Conservation (phyloP, 2,329 filamentous ascomycete genomes). For the Penicillium sp. region DNA sequence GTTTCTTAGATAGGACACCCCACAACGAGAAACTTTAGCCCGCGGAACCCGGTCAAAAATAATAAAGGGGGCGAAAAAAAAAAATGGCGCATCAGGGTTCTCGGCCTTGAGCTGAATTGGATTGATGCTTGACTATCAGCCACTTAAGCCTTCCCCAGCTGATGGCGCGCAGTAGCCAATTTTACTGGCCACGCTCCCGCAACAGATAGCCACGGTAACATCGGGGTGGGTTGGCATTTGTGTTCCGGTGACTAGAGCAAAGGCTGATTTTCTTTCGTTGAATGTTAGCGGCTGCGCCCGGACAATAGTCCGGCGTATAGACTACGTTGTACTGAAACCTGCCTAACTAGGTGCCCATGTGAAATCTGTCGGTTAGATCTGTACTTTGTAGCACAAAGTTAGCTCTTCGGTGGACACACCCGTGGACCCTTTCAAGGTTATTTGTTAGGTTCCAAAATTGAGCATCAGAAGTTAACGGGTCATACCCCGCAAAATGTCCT, state of each 20-base stretch:
- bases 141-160: constrained; percentile 6
- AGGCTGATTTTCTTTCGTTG: not conserved
- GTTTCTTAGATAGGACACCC: not conserved
- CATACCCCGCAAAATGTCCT: not conserved
- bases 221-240: constrained; percentile 18
- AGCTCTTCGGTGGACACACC: not conserved
- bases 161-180: constrained; percentile 14
- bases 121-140: constrained; percentile 14
- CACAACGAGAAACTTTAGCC: not conserved
- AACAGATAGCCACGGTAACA: constrained; percentile 23
- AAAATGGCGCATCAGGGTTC: not conserved
- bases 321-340: not conserved
- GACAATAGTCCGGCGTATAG: not conserved
- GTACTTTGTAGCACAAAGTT: not conserved
- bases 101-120: constrained; percentile 2
- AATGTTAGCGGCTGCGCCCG: not conserved
- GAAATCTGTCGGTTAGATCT: not conserved
- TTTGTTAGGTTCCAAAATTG: not conserved
- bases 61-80: not conserved
- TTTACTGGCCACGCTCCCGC: constrained; percentile 19
- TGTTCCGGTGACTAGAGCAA: constrained; percentile 10
- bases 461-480: not conserved
- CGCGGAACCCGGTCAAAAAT: not conserved
- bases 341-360: not conserved
- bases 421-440: not conserved